phyloP scores from a whole-genome alignment of 2,329 filamentous ascomycete genomes.

The Aspergillus sp. region DNA sequence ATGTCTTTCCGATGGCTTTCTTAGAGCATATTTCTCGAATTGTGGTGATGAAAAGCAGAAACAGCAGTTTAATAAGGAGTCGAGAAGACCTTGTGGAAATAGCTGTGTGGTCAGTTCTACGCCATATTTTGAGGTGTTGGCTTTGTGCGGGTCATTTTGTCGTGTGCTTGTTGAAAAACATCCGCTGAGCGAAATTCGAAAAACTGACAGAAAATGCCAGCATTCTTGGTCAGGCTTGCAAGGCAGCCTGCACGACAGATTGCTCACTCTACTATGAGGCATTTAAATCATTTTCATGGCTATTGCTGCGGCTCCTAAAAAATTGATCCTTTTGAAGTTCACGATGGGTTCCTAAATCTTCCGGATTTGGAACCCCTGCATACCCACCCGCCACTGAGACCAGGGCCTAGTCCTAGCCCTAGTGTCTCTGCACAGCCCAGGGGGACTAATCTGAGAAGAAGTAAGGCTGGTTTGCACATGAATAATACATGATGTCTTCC shows the following conservation, averaged over 20 bases:
- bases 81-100: not conserved
- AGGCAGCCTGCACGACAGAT: not conserved
- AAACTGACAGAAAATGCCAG: not conserved
- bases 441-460: not conserved
- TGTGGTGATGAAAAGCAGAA: not conserved
- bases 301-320: constrained; percentile 8
- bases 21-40: not conserved
- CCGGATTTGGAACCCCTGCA: constrained; percentile 16
- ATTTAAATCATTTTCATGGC: constrained; percentile 1
- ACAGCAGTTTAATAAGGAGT: not conserved
- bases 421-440: constrained; percentile 12
- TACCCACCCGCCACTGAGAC: constrained; percentile 2
- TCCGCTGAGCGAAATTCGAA: not conserved
- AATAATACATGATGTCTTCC: constrained; percentile 13
- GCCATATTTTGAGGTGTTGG: not conserved
- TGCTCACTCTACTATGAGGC: constrained; percentile 5
- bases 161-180: not conserved
- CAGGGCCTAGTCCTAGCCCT: constrained; percentile 9
- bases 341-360: constrained; percentile 15
- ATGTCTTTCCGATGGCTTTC: not conserved
- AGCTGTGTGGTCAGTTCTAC: not conserved
- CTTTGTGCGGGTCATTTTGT: not conserved
- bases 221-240: not conserved
- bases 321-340: not conserved
- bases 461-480: constrained; percentile 13